phyloP scores from a whole-genome alignment of 2,329 filamentous ascomycete genomes.

The Trichoderma sp. region DNA sequence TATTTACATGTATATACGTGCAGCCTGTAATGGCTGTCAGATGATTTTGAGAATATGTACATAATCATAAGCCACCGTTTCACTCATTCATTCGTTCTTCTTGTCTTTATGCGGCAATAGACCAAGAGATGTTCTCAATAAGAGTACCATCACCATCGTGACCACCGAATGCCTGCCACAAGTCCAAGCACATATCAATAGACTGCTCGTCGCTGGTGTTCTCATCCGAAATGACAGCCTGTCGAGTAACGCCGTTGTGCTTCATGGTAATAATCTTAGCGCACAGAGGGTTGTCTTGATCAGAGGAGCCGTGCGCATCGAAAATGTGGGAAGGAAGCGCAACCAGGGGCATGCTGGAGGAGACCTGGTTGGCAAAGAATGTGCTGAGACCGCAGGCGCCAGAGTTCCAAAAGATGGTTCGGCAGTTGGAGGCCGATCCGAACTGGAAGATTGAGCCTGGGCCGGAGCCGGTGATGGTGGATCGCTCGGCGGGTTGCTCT shows the following conservation, averaged over 20 bases:
- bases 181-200: conserved; percentile 29
- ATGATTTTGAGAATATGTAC: conserved; percentile 11
- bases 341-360: conserved; percentile 26
- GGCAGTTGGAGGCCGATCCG: conserved; percentile 23
- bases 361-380: conserved; percentile 25
- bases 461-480: conserved; percentile 21
- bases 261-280: conserved; percentile 30
- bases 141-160: conserved; percentile 25
- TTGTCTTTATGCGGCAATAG: conserved; percentile 7
- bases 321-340: conserved; percentile 25
- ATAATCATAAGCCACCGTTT: neutral
- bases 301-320: conserved; percentile 1
- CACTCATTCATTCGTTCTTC: neutral
- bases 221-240: conserved; percentile 27
- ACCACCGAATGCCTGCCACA: conserved; percentile 29
- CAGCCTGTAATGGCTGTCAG: neutral
- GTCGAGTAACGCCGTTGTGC: conserved; percentile 27
- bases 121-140: conserved; percentile 28
- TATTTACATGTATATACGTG: conserved; percentile 13
- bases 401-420: conserved; percentile 25
- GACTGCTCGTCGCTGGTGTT: conserved; percentile 29
- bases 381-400: conserved; percentile 31
- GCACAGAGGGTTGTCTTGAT: conserved; percentile 29
- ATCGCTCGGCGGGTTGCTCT: neutral
- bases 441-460: conserved; percentile 29